Evolutionary conservation across 2,329 filamentous ascomycete genomes (phyloP).

Genomic region (Xylaria sp.): DNA sequence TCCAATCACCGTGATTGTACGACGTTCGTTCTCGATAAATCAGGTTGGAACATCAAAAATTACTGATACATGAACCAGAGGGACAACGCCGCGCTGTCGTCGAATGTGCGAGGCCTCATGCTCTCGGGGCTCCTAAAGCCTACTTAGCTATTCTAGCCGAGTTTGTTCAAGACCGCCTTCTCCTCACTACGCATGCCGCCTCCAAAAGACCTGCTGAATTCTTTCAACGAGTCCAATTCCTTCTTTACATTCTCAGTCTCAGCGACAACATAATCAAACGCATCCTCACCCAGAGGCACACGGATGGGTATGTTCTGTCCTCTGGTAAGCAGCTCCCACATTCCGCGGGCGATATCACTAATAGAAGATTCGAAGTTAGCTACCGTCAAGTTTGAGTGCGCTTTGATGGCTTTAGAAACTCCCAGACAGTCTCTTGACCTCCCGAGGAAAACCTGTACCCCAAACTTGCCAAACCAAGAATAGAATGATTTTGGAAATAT

Average conservation of each 20-base stretch:
- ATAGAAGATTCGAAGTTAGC: too few relatives aligned
- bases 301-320: slow-evolving; percentile 53
- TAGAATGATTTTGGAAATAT: too few relatives aligned
- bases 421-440: too few relatives aligned
- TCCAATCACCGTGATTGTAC: neutral
- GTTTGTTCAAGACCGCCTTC: slow-evolving; percentile 8
- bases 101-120: neutral
- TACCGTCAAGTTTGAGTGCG: too few relatives aligned
- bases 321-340: slow-evolving; percentile 50
- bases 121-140: too few relatives aligned
- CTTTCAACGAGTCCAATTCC: slow-evolving; percentile 44
- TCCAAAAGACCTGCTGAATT: slow-evolving; percentile 44
- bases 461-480: too few relatives aligned
- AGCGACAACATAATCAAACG: slow-evolving; percentile 49
- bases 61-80: too few relatives aligned
- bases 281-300: slow-evolving; percentile 54
- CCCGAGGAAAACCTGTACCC: too few relatives aligned
- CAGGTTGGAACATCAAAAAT: too few relatives aligned
- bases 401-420: too few relatives aligned
- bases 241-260: slow-evolving; percentile 47
- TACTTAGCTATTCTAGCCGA: neutral
- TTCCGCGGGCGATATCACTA: slow-evolving; percentile 48
- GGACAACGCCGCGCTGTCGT: neutral
- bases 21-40: neutral
- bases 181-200: slow-evolving; percentile 5